A percentile compares a stretch with the other conserved stretches of the same genome.
Conservation (phyloP, 2,329 filamentous ascomycete species). For the Gyromitra esculenta region DNA sequence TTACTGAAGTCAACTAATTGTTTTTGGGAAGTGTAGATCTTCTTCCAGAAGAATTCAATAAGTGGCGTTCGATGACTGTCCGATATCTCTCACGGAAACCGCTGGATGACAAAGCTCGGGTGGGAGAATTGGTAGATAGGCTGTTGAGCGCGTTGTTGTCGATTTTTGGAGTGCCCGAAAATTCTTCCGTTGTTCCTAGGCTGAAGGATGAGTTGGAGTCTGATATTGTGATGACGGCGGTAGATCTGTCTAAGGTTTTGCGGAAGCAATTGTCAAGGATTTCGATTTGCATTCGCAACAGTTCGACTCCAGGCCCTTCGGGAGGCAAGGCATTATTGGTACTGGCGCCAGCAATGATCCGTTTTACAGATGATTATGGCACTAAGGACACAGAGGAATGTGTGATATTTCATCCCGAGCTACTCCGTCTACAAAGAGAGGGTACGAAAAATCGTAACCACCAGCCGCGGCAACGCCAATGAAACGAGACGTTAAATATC, state of each 20-base stretch:
- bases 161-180: neutral
- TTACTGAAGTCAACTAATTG: neutral
- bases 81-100: neutral
- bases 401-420: neutral
- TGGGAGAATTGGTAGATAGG: neutral
- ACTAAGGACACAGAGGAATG: neutral
- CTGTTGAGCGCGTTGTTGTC: neutral
- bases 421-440: neutral
- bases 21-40: neutral
- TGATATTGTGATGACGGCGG: constrained; percentile 1
- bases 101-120: neutral
- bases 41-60: constrained; percentile 15
- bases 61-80: constrained; percentile 10
- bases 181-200: neutral
- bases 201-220: neutral
- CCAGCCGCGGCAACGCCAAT: no score
- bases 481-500: no score
- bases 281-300: neutral
- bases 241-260: constrained; percentile 1
- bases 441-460: neutral
- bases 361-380: constrained; percentile 13
- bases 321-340: neutral
- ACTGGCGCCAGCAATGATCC: constrained; percentile 7
- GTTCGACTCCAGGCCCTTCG: neutral
- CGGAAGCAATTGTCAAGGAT: constrained; percentile 10